Evolutionary conservation across 805 yeast species (phyloP), one percentile per base, ranked within the genome.

Genomic region (Pichia occidentalis): DNA sequence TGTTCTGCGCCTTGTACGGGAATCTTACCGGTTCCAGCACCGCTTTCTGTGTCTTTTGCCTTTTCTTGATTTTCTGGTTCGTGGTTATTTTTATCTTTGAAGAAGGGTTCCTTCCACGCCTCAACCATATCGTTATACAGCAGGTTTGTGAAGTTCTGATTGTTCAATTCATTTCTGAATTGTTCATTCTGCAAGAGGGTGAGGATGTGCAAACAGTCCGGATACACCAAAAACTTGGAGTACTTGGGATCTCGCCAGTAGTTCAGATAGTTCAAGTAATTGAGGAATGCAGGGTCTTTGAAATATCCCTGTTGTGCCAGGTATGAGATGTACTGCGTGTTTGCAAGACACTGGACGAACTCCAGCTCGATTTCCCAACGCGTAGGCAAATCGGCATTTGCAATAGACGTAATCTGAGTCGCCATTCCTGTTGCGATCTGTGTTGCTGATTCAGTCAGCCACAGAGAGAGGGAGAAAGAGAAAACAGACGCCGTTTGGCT

Each of bases 281-380:
- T 74, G 23, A 86, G 64, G 49, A 90, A 88, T 36, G 72, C 71
- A 21, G 71, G 77, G 51, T 83, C 80, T 49, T 81, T 80, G 10
- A 88, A 65, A 53, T 78, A 78, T 40, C 79, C 78, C 48, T 79
- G 83, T 59, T 88, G 96, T 3, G 96, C 95, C 19, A 90, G 67
- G 52, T 77, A 87, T 47, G 85, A 80, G 39, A 90, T 69, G 54
- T 88, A 90, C 57, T 82, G 95, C 31, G 90, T 77, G 58, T 90
- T 92, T 3, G 95, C 85, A 24, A 90, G 67, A 12, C 95, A 80
- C 61, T 90, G 97, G 3, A 90, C 94, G 61, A 90, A 90, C 45
- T 83, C 97, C n/a, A 85, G 67, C 50, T 85, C 95, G 17, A 85
- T 75, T 52, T 85, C 95, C 85, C 90, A 85, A 40, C 95, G 59